phyloP scores from a whole-genome alignment of 192 early-diverging fungal genomes.

The Lunasporangiospora selenospora region DNA sequence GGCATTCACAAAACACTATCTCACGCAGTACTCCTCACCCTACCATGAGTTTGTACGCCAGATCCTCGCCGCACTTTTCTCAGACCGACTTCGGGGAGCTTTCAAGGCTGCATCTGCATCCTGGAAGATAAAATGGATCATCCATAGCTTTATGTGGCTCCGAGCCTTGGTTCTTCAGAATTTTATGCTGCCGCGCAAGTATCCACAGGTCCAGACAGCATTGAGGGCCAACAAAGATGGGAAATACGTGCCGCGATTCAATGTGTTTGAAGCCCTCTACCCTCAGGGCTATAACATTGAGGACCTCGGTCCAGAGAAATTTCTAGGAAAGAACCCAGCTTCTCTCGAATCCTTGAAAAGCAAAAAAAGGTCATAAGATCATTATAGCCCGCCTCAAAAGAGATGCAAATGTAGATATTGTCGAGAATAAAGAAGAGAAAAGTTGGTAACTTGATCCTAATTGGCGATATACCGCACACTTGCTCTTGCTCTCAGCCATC shows the following conservation, averaged over 20 bases:
- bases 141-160: constrained; percentile 19
- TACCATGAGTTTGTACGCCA: constrained; percentile 6
- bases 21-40: constrained; percentile 6
- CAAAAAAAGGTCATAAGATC: too few species aligned
- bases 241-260: constrained; percentile 40
- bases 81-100: constrained; percentile 20
- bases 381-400: too few species aligned
- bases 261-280: constrained; percentile 44
- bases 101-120: too few species aligned
- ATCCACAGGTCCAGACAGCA: constrained; percentile 28
- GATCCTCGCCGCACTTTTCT: constrained; percentile 4
- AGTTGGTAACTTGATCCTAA: too few species aligned
- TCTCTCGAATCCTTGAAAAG: too few species aligned
- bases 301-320: constrained; percentile 51
- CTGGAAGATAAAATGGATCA: too few species aligned
- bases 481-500: too few species aligned
- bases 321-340: constrained; percentile 41
- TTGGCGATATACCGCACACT: too few species aligned
- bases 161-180: constrained; percentile 41
- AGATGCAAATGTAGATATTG: too few species aligned
- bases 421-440: too few species aligned
- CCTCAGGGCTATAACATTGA: constrained; percentile 45
- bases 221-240: constrained; percentile 24
- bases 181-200: constrained; percentile 42
- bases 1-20: constrained; percentile 2